A percentile compares a stretch with the other conserved stretches of the same genome.
These are phyloP conservation scores for Bryoglossum gracile DNA, from an alignment of 495 filamentous ascomycete species.

Conservation along the genomic window DNA sequence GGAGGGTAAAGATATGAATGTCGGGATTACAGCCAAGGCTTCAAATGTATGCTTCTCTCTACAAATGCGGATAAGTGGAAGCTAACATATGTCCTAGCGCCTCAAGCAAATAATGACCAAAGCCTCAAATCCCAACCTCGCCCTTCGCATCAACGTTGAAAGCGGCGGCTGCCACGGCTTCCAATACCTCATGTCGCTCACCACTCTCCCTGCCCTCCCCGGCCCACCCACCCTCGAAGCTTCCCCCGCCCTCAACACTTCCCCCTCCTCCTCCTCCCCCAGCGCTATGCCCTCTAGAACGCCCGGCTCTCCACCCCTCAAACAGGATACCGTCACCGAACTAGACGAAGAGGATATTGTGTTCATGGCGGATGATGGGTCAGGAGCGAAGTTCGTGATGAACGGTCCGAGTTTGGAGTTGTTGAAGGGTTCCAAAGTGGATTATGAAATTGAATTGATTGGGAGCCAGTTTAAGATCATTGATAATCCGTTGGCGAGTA, in stretches of 20 bases:
- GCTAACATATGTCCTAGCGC: conserved; percentile 33
- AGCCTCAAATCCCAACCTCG: conserved; percentile 73
- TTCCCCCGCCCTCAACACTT: conserved; percentile 11
- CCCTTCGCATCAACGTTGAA: conserved; percentile 84
- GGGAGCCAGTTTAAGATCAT: conserved; percentile 97
- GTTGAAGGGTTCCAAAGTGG: conserved; percentile 85
- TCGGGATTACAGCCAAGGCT: conserved; percentile 76
- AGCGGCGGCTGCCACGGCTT: conserved; percentile 95
- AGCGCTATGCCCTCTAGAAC: not conserved
- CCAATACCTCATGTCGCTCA: conserved; percentile 90
- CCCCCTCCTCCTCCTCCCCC: not conserved
- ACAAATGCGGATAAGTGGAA: not conserved
- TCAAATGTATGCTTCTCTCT: conserved; percentile 53
- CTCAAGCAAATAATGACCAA: conserved; percentile 62
- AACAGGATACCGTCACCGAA: no score
- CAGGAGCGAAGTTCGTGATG: conserved; percentile 77
- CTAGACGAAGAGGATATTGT: conserved; percentile 75
- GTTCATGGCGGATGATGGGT: conserved; percentile 35
- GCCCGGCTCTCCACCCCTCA: conserved; percentile 16
- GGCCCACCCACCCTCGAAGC: conserved; percentile 4
- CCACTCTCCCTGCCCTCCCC: conserved; percentile 40
- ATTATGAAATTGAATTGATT: conserved; percentile 95
- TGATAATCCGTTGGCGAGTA: conserved; percentile 82
- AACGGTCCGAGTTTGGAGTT: conserved; percentile 83
- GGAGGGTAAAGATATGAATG: conserved; percentile 70